These are phyloP conservation scores for Ostreobium quekettii DNA, from an alignment of 139 green algal genomes.

Conservation along the genomic window DNA sequence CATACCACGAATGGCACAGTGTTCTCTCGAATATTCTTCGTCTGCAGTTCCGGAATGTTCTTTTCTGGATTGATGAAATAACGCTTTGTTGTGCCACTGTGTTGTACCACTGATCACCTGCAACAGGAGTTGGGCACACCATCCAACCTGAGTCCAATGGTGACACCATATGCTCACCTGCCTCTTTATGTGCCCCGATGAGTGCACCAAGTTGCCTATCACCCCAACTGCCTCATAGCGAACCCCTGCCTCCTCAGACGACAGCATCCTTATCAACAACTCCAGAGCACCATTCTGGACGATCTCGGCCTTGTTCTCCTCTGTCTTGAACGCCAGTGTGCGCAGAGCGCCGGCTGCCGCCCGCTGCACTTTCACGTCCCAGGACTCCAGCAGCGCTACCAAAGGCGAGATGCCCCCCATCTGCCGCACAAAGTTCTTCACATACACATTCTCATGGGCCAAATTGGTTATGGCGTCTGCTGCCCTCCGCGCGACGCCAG, in stretches of 20 bases:
- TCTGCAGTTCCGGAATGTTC: too few species aligned
- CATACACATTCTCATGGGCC: constrained; percentile 88
- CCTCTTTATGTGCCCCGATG: constrained; percentile 65
- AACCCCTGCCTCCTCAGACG: constrained; percentile 70
- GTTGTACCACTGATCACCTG: too few species aligned
- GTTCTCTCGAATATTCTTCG: too few species aligned
- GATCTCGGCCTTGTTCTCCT: constrained; percentile 97
- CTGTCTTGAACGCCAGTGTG: constrained; percentile 97
- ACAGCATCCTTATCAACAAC: constrained; percentile 82
- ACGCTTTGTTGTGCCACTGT: too few species aligned
- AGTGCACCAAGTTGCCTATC: constrained; percentile 97
- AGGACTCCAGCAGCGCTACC: constrained; percentile 70
- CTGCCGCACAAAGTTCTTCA: constrained; percentile 76
- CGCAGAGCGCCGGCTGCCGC: constrained; percentile 78
- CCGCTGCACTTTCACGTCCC: constrained; percentile 83
- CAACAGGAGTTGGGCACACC: too few species aligned
- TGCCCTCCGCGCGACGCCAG: constrained; percentile 60
- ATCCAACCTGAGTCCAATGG: too few species aligned
- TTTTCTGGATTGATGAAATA: too few species aligned
- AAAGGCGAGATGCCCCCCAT: constrained; percentile 88
- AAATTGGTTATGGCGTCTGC: constrained; percentile 95
- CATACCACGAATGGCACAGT: too few species aligned
- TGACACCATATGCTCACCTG: too few species aligned
- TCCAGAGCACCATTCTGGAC: constrained; percentile 79
- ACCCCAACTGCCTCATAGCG: constrained; percentile 98